These are phyloP conservation scores for Fusarium sp. DNA, from an alignment of 2,329 filamentous ascomycete genomes.

Conservation along the genomic window DNA sequence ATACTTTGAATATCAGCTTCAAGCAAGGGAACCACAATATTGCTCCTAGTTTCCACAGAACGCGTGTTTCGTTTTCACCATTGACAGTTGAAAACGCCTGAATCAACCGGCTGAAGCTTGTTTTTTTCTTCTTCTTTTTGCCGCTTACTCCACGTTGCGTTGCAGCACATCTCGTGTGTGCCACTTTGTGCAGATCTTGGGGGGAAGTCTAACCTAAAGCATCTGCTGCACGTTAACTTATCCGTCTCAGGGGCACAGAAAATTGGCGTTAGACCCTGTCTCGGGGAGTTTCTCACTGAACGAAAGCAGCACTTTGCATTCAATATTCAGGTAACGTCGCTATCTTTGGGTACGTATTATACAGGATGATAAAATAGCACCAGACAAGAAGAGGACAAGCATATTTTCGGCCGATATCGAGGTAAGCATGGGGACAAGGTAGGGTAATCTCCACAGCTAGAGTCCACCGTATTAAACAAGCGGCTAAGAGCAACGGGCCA, in stretches of 20 bases:
- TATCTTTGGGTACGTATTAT: neutral
- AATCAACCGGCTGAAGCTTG: conserved; percentile 27
- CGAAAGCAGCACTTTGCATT: conserved; percentile 15
- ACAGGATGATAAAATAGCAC: conserved; percentile 10
- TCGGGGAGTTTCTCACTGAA: neutral
- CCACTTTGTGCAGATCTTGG: conserved; percentile 27
- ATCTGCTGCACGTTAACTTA: conserved; percentile 14
- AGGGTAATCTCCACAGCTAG: conserved; percentile 24
- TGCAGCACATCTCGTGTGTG: conserved; percentile 14
- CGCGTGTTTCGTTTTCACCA: conserved; percentile 27
- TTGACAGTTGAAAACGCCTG: neutral
- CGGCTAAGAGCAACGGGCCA: conserved; percentile 32
- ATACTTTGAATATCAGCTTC: neutral
- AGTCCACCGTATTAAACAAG: conserved; percentile 24
- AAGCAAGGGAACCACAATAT: conserved; percentile 13
- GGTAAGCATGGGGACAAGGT: neutral
- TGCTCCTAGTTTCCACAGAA: conserved; percentile 13
- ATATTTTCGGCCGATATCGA: conserved; percentile 31
- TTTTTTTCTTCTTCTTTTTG: conserved; percentile 11
- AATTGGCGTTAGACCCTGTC: conserved; percentile 17
- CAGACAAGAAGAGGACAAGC: conserved; percentile 25
- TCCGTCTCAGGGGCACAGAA: conserved; percentile 29
- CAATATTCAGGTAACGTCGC: neutral
- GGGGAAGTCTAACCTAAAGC: conserved; percentile 12
- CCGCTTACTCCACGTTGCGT: conserved; percentile 38